phyloP scores from a whole-genome alignment of 2,329 filamentous ascomycete genomes.

The Didymella arachidicola region DNA sequence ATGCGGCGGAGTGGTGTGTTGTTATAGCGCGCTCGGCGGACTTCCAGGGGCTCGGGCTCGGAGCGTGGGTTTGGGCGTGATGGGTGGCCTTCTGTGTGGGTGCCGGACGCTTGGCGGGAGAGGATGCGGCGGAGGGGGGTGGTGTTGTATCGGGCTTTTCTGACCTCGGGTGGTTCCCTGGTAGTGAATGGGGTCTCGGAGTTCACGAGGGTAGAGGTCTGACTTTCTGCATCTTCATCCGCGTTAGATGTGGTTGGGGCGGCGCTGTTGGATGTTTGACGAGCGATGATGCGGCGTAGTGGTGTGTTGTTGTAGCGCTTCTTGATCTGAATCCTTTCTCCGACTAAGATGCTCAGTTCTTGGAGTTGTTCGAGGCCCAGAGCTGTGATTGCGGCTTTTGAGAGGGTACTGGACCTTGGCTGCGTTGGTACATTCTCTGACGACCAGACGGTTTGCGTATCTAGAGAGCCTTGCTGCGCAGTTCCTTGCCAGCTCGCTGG shows the following conservation, averaged over 20 bases:
- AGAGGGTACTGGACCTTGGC: background rate
- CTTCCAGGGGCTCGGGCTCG: background rate
- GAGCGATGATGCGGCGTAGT: slow-evolving; percentile 12
- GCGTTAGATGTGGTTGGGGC: background rate
- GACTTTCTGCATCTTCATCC: slow-evolving; percentile 2
- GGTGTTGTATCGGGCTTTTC: slow-evolving; percentile 1
- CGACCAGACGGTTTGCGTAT: no score
- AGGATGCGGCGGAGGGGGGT: slow-evolving; percentile 13
- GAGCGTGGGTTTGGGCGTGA: no score
- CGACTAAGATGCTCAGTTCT: slow-evolving; percentile 2
- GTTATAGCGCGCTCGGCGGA: slow-evolving; percentile 5
- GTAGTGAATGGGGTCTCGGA: background rate
- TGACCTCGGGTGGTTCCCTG: slow-evolving; percentile 2
- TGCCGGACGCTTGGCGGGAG: background rate
- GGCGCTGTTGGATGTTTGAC: background rate
- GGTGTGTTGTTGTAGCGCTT: slow-evolving; percentile 17
- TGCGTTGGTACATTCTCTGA: background rate
- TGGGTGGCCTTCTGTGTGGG: no score
- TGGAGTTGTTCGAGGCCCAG: slow-evolving; percentile 11
- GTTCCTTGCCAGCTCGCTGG: slow-evolving; percentile 6
- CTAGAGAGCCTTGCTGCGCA: background rate
- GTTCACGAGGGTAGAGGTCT: slow-evolving; percentile 10
- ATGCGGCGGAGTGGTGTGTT: slow-evolving; percentile 17
- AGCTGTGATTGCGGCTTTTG: background rate
- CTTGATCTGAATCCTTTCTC: slow-evolving; percentile 12